phyloP scores from a whole-genome alignment of 768 basidiomycete genomes.

The Lenzites betulinus region DNA sequence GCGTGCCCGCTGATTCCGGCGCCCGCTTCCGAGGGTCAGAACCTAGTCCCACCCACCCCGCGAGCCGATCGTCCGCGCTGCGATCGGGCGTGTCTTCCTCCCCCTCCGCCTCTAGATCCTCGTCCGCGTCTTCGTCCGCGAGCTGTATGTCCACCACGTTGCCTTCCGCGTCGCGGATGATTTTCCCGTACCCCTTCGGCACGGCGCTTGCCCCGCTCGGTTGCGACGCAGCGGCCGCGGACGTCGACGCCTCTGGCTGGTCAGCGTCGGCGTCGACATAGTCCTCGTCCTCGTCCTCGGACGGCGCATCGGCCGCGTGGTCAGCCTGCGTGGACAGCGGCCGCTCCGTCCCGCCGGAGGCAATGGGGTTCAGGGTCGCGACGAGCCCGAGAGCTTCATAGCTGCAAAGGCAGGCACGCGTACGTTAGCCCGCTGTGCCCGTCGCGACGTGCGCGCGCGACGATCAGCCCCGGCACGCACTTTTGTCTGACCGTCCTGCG shows the following conservation, averaged over 20 bases:
- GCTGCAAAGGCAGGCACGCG: slow-evolving; percentile 45
- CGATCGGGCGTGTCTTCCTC: slow-evolving; percentile 39
- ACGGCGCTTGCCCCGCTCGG: slow-evolving; percentile 27
- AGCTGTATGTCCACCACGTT: slow-evolving; percentile 73
- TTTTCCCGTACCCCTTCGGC: slow-evolving; percentile 74
- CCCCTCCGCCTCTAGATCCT: slow-evolving; percentile 25
- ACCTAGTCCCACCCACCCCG: slow-evolving; percentile 31
- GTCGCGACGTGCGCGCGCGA: slow-evolving; percentile 14
- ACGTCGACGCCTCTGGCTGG: slow-evolving; percentile 25
- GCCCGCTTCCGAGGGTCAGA: slow-evolving; percentile 27
- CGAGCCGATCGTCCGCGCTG: slow-evolving; percentile 21
- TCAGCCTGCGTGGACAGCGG: slow-evolving; percentile 19
- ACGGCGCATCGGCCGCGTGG: not conserved
- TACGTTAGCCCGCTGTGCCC: slow-evolving; percentile 11
- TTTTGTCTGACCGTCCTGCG: slow-evolving; percentile 90
- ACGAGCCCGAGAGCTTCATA: slow-evolving; percentile 78
- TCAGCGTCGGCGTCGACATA: too few species aligned
- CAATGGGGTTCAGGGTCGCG: slow-evolving; percentile 64
- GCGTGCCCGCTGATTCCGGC: slow-evolving; percentile 21
- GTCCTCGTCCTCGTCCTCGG: slow-evolving; percentile 19
- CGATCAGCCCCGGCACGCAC: slow-evolving; percentile 47
- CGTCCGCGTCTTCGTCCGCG: slow-evolving; percentile 54
- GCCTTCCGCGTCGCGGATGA: slow-evolving; percentile 78
- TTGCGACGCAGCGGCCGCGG: not conserved
- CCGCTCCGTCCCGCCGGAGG: slow-evolving; percentile 69